Evolutionary conservation across 768 basidiomycete species (phyloP), one percentile per base, ranked within the genome.

Genomic region (Lactarius tabidus): DNA sequence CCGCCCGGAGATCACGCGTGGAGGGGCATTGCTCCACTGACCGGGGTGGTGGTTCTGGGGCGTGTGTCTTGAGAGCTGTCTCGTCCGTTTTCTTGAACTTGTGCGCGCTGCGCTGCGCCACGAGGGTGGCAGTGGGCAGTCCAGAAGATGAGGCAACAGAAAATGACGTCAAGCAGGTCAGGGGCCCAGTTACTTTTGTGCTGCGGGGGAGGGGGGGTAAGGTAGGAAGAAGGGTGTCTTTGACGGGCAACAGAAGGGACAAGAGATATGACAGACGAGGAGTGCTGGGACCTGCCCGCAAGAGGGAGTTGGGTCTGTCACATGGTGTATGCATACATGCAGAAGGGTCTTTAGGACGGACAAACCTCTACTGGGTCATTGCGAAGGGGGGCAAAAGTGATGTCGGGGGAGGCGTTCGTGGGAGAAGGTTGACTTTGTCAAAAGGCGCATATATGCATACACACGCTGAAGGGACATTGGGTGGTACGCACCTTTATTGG

Each of bases 191-290:
- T 29, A 18, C 41, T 31, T 20, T 18, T 31, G 6, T 20, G 45
- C 8, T 4, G 52, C n/a, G 33, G 33, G 8, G 4, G 3, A 3
- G 33, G 33, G 8, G 4, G 33, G 33, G 3, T 3, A 33, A 8
- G 18, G 18, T 31, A 65, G 59, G 29, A 60, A 60, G 18, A 60
- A 35, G 10, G 64, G 59, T 0, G 64, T 60, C 15, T 56, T 65
- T 12, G 64, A 55, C 3, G 17, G 1, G 35, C 29, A 28, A 26
- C n/a, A 20, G 6, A 31, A 2, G 58, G 2, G 17, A 20, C 39
- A 6, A 18, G 41, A 43, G 59, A 60, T 10, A 20, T 31, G 1
- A 53, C 56, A 26, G 54, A 56, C 23, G 59, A 60, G 1, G 59
- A 48, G 36, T n/a, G 18, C 8, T 17, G 38, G 54, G 36, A 31